Base-by-base conservation (phyloP, 257 asterid species). In the Lantana camara region DNA sequence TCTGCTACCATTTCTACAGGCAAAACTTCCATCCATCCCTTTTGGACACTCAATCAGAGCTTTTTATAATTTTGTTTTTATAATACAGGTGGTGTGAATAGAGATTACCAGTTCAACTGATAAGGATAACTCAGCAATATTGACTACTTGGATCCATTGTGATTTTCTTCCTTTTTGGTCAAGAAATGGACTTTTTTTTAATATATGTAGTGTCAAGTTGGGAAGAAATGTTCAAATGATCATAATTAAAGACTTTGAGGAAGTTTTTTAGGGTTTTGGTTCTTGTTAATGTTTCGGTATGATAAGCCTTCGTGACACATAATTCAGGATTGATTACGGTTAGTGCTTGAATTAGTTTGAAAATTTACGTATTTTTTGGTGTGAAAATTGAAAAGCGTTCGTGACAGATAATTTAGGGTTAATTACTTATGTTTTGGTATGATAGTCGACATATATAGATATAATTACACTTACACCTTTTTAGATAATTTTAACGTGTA, bases 71-170 rank as follows among this genome's bases (percentile, higher is more conserved):
- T 11, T 19, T 54, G 35, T 45, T 51, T 21, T 13, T 53, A 30
- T 56, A 49, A 20, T 45, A 35, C 4, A 11, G 2, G 7, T n/a
- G n/a, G n/a, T n/a, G n/a, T n/a, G 3, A 44, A 19, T 16, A 46
- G 57, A 27, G 68, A 46, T 57, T 64, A 64, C 61, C 57, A 58
- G 51, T 69, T 74, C 72, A 74, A 74, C 47, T 14, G 51, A 63
- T 55, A 29, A 67, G 9, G 51, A 63, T 51, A 12, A 59, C 12
- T 59, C 7, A 35, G 4, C 40, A 1, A 5, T 35, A 35, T 35
- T 35, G 11, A 11, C 17, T 19, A 40, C 58, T 59, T 22, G 23
- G 53, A 42, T 42, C 13, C 23, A 23, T 34, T 45, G 20, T 46
- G 49, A 2, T 38, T 61, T 55, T 23, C 19, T 13, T 5, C 24